phyloP scores from a whole-genome alignment of 352 stramenopile species.

The Aphanomyces stellatus region DNA sequence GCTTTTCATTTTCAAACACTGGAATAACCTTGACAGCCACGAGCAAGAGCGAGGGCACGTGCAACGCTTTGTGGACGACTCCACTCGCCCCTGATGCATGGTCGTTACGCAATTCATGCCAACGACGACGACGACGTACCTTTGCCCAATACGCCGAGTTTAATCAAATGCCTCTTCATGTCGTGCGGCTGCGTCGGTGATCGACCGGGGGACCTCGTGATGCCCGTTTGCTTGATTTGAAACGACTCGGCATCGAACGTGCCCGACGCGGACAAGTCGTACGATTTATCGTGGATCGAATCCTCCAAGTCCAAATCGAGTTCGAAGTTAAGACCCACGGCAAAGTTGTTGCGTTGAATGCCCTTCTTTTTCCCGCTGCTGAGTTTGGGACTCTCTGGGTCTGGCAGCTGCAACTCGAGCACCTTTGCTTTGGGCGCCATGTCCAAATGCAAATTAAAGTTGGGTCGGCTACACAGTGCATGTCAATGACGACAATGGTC shows the following conservation, averaged over 20 bases:
- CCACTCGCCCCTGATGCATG: conserved; percentile 60
- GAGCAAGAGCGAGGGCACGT: conserved; percentile 81
- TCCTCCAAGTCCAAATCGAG: conserved; percentile 56
- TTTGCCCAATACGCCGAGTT: conserved; percentile 67
- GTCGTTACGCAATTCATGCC: background rate
- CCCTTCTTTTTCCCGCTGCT: conserved; percentile 46
- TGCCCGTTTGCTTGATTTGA: conserved; percentile 75
- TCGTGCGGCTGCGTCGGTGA: background rate
- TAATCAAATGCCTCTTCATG: conserved; percentile 61
- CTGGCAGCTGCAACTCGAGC: conserved; percentile 26
- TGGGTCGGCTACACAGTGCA: conserved; percentile 30
- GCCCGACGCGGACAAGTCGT: conserved; percentile 67
- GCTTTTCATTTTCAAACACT: conserved; percentile 84
- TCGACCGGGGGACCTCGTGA: conserved; percentile 47
- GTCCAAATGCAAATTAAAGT: conserved; percentile 69
- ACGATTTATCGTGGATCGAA: conserved; percentile 60
- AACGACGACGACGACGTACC: background rate
- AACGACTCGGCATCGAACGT: conserved; percentile 76
- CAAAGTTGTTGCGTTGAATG: conserved; percentile 59
- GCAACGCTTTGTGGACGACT: conserved; percentile 83
- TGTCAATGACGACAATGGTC: background rate
- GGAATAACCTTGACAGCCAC: conserved; percentile 88
- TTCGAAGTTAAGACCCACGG: conserved; percentile 57
- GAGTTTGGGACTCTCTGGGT: conserved; percentile 29
- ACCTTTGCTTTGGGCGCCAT: conserved; percentile 31